Base-by-base conservation (phyloP, 2,329 filamentous ascomycete genomes). In the Sclerotinia trifoliorum region DNA sequence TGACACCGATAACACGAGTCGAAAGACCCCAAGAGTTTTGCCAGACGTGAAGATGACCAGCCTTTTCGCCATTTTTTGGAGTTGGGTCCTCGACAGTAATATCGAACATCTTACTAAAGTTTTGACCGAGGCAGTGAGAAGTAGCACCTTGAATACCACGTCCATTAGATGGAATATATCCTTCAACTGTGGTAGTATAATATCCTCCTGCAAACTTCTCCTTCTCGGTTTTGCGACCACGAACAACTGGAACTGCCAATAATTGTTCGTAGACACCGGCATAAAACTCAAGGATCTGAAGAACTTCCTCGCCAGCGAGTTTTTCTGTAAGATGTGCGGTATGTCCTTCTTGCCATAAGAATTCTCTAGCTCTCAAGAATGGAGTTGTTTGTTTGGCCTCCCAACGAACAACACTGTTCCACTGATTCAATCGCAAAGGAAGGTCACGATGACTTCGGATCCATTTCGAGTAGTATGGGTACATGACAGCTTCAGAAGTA, bases 1-100 rank as follows among this genome's bases (percentile, higher is more conserved):
- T 98, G 79, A 98, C 93, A 82, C 95, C 96, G 73, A 99, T 96
- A 68, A 94, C 93, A 78, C 95, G 93, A 66, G 95, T 99, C 1
- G 94, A 98, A 70, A 99, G 87, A 81, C 95, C 95, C 95, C 95
- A 99, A 19, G 93, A 97, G 84, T 99, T 99, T 80, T 99, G 95
- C 94, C 94, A 98, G 68, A 98, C 94, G 77, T 94, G 83, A 68
- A 97, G 83, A 76, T 93, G 89, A 74, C 89, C 85, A 73, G 91
- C 91, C 81, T 92, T 90, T 79, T 95, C 88, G 61, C 86, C 88
- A 58, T 85, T 83, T 77, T 89, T 88, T 63, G 85, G 86, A 70
- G 84, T 83, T 32, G 95, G 95, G 77, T 99, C 94, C 80, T 99
- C 94, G 42, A 99, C 93, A 0, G 91, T 96, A 79, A 99, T 98